Base-by-base conservation (phyloP, 371 early-diverging fungal genomes). In the Paraphysoderma sedebokerense region DNA sequence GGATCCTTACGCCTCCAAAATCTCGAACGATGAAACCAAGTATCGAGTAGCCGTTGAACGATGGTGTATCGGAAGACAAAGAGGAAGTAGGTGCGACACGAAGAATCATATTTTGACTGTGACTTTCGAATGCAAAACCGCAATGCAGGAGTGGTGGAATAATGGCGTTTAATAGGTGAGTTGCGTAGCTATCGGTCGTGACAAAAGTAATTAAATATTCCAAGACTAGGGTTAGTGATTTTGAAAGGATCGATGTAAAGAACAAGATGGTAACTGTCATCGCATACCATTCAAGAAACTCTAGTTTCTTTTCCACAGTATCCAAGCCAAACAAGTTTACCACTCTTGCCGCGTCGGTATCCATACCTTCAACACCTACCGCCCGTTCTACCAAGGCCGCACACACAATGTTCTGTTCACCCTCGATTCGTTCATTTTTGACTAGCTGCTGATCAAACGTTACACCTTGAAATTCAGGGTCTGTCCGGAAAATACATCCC, bases 61-160 rank as follows among this genome's bases (percentile, higher is more conserved):
- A 5, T 24, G n/a, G 37, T 6, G n/a, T 36, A 3, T n/a, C 36
- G 6, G 37, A n/a, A n/a, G 37, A 22, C 37, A n/a, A 22, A n/a
- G n/a, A n/a, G n/a, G n/a, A n/a, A n/a, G n/a, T n/a, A n/a, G n/a
- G n/a, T n/a, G n/a, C 70, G 45, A 82, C 70, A 17, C 81, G 65
- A 26, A 75, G 64, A 47, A 80, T 51, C 11, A 65, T 71, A 52
- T 82, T 82, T 51, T 82, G 83, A 9, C 69, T 71, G 52, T 82
- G 83, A 7, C 79, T 70, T 54, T 81, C 83, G 52, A 79, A 81
- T 2, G 80, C 73, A 46, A 78, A 77, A 38, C 81, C 81, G 48
- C 77, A 72, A 47, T 67, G 58, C 9, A 78, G 50, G 32, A 67
- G 63, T 13, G 79, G 76, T 8, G 81, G 78, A 35, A 82, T 48